Conservation (phyloP, 495 filamentous ascomycete species). For the Tuber borchii region DNA sequence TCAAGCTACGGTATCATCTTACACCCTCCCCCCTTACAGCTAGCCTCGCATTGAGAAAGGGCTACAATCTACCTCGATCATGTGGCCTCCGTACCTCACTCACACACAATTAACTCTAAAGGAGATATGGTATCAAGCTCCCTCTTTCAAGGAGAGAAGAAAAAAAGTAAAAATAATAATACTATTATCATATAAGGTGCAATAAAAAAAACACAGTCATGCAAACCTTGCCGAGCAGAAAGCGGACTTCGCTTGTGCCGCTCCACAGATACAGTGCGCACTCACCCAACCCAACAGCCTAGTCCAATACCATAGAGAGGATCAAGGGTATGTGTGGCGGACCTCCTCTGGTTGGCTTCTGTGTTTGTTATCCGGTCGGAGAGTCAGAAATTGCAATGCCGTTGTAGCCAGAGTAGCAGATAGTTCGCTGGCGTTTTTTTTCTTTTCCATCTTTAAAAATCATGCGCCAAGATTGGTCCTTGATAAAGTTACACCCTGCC, state of each 20-base stretch:
- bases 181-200: not conserved
- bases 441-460: not conserved
- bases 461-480: not conserved
- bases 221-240: not conserved
- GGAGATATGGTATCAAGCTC: not conserved
- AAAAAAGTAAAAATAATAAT: not conserved
- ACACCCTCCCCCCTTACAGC: not conserved
- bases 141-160: not conserved
- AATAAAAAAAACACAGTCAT: not conserved
- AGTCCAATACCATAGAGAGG: not conserved
- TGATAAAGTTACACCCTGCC: not conserved
- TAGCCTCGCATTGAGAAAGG: not conserved
- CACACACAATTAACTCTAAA: not conserved
- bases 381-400: not conserved
- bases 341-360: not conserved
- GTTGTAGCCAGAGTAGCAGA: not conserved
- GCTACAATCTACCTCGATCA: not conserved
- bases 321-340: not conserved
- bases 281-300: not conserved
- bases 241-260: not conserved
- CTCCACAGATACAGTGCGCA: not conserved
- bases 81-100: not conserved
- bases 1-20: not conserved
- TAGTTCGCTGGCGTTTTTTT: not conserved
- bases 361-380: not conserved